phyloP scores from a whole-genome alignment of 2,329 filamentous ascomycete genomes.

The Penicillium sp. region DNA sequence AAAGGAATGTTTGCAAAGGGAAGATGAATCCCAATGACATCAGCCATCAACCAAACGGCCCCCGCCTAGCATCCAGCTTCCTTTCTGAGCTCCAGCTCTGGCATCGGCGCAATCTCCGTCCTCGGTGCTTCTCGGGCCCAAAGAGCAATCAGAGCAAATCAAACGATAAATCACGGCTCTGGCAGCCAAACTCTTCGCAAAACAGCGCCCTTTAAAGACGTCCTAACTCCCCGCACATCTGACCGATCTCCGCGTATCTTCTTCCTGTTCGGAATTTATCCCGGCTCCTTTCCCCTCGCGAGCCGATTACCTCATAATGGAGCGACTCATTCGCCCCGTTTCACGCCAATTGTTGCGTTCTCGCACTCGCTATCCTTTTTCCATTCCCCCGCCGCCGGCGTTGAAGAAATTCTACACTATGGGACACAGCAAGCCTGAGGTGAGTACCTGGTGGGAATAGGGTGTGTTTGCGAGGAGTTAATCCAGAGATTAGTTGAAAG shows the following conservation, averaged over 20 bases:
- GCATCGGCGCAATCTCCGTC: slow-evolving; percentile 13
- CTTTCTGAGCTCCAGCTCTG: slow-evolving; percentile 11
- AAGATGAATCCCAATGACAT: background rate
- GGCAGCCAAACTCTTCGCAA: background rate
- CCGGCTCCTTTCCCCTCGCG: slow-evolving; percentile 2
- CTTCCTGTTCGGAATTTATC: slow-evolving; percentile 6
- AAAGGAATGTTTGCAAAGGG: background rate
- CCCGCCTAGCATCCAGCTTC: slow-evolving; percentile 20
- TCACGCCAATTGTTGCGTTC: slow-evolving; percentile 37
- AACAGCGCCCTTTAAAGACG: slow-evolving; percentile 14
- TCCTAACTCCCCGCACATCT: slow-evolving; percentile 20
- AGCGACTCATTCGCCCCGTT: slow-evolving; percentile 36
- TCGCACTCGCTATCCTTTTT: slow-evolving; percentile 35
- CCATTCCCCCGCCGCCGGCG: slow-evolving; percentile 31
- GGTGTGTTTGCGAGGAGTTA: background rate
- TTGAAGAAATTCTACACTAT: slow-evolving; percentile 43
- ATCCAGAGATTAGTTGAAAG: slow-evolving; percentile 60
- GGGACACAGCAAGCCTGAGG: slow-evolving; percentile 41
- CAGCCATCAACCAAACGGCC: slow-evolving; percentile 7
- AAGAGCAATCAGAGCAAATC: slow-evolving; percentile 23
- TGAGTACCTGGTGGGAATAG: slow-evolving; percentile 16
- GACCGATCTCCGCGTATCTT: slow-evolving; percentile 11
- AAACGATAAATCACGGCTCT: slow-evolving; percentile 1
- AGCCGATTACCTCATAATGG: slow-evolving; percentile 26
- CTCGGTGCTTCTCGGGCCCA: slow-evolving; percentile 26